A percentile compares a stretch with the other conserved stretches of the same genome.
phyloP scores from a whole-genome alignment of 495 filamentous ascomycete species.

The Rhizodiscina lignyota region DNA sequence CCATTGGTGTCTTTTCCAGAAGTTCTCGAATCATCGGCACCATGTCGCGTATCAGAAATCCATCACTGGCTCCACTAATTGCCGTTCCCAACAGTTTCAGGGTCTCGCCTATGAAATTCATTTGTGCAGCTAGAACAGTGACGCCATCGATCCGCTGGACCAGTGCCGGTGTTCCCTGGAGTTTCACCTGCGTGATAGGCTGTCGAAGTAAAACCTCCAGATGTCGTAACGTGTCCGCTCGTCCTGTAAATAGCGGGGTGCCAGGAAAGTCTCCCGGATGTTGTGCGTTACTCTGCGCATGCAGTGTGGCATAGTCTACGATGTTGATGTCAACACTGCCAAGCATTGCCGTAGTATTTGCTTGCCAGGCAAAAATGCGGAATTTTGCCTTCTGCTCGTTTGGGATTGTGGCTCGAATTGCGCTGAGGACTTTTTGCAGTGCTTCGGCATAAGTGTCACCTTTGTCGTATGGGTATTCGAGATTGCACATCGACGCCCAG shows the following conservation, averaged over 20 bases:
- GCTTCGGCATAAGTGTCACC: background rate
- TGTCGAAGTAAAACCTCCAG: no score
- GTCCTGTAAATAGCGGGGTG: background rate
- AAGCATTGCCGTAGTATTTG: background rate
- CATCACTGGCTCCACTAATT: no score
- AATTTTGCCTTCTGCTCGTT: background rate
- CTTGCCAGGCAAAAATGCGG: no score
- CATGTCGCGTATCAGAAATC: no score
- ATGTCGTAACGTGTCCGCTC: conserved; percentile 1
- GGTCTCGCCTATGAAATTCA: no score
- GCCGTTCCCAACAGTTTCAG: no score
- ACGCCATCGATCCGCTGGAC: no score
- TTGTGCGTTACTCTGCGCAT: background rate
- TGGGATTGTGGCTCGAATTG: background rate
- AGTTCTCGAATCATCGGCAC: no score
- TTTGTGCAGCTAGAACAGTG: no score
- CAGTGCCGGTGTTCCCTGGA: no score
- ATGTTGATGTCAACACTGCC: background rate
- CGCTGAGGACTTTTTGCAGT: background rate
- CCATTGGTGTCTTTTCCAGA: no score
- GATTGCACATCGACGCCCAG: conserved; percentile 3
- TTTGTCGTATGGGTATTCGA: background rate
- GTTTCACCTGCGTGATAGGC: no score
- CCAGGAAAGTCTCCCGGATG: background rate
- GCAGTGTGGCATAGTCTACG: background rate